A percentile compares a stretch with the other conserved stretches of the same genome.
Conservation (phyloP, 495 filamentous ascomycete genomes). For the Penicillium crystallinum region DNA sequence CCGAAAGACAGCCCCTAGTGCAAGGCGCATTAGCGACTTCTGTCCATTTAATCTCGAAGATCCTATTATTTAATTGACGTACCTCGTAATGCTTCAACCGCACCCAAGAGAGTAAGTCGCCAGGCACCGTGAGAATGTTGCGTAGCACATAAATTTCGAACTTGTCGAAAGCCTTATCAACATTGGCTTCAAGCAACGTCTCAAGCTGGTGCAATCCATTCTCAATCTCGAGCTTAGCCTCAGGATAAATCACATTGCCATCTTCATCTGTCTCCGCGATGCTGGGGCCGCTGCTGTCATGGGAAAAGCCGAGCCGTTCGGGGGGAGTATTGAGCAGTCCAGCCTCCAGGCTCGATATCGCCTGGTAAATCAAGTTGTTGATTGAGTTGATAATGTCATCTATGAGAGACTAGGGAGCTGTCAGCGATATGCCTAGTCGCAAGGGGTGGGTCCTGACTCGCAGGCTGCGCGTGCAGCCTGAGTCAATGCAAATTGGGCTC, state of each 20-base stretch:
- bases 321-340: slow-evolving; percentile 70
- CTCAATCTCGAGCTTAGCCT: slow-evolving; percentile 75
- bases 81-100: slow-evolving; percentile 82
- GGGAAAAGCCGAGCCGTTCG: slow-evolving; percentile 66
- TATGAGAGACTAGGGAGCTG: slow-evolving; percentile 63
- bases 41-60: no score
- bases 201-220: slow-evolving; percentile 89
- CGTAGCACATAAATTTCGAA: slow-evolving; percentile 80
- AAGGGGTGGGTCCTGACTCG: slow-evolving; percentile 7
- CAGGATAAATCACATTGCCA: slow-evolving; percentile 48
- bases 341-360: slow-evolving; percentile 75
- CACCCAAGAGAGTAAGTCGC: slow-evolving; percentile 70
- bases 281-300: slow-evolving; percentile 36
- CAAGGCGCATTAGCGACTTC: not conserved
- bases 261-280: slow-evolving; percentile 51
- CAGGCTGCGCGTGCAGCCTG: slow-evolving; percentile 4
- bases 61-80: no score
- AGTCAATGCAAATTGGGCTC: not conserved
- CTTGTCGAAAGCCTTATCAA: slow-evolving; percentile 74
- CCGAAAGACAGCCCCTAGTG: slow-evolving; percentile 34
- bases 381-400: slow-evolving; percentile 97
- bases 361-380: slow-evolving; percentile 82
- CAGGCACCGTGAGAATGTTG: slow-evolving; percentile 76
- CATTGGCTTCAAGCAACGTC: slow-evolving; percentile 77
- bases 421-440: slow-evolving; percentile 21